Evolutionary conservation across 2,329 filamentous ascomycete genomes (phyloP).

Genomic region (Ophioceras dolichostomum): DNA sequence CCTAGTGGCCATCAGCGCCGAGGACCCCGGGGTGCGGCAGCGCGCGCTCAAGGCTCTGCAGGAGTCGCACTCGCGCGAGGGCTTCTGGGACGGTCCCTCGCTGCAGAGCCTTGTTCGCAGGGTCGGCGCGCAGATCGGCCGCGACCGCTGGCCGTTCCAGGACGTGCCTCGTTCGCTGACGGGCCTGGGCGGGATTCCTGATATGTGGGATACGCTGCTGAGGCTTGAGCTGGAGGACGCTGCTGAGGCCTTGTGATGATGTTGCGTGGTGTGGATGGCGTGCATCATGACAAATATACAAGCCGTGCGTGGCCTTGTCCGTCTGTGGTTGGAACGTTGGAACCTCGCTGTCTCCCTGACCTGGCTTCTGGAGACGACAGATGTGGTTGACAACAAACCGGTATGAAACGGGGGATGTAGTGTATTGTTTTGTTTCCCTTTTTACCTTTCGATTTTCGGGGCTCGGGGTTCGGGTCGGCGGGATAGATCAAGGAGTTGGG

Average conservation of each 20-base stretch:
- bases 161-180: slow-evolving; percentile 1
- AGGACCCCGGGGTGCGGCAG: slow-evolving; percentile 3
- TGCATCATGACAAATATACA: too few relatives aligned
- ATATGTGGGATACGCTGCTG: slow-evolving; percentile 1
- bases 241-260: background rate
- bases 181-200: background rate
- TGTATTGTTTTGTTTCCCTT: too few relatives aligned
- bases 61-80: slow-evolving; percentile 4
- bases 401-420: too few relatives aligned
- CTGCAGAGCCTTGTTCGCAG: slow-evolving; percentile 1
- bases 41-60: slow-evolving; percentile 5
- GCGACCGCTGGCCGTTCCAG: slow-evolving; percentile 1
- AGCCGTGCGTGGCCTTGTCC: too few relatives aligned
- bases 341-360: too few relatives aligned
- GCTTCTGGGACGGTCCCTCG: slow-evolving; percentile 5
- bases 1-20: slow-evolving; percentile 6
- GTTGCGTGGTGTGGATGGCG: too few relatives aligned
- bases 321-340: too few relatives aligned
- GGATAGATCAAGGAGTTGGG: too few relatives aligned
- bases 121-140: background rate
- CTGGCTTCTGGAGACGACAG: too few relatives aligned
- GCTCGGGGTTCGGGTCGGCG: too few relatives aligned
- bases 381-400: too few relatives aligned
- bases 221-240: background rate
- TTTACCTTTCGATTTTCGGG: too few relatives aligned